Conservation (phyloP, 495 filamentous ascomycete genomes). For the Penicillium canariense region DNA sequence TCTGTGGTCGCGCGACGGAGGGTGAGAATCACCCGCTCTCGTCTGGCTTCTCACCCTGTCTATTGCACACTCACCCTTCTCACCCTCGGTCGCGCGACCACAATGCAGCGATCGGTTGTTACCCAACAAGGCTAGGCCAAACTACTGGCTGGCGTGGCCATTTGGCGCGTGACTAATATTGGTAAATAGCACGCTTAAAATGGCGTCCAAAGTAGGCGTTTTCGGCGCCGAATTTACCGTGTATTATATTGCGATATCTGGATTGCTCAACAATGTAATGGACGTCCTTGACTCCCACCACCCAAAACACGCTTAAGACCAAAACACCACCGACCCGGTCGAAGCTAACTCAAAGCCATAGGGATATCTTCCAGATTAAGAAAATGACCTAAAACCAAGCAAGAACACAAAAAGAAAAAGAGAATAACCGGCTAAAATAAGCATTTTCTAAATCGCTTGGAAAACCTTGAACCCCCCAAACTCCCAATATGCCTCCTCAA, state of each 20-base stretch:
- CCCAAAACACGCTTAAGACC: no score
- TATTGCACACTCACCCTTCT: neutral
- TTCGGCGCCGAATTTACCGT: no score
- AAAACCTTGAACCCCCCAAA: slow-evolving; percentile 39
- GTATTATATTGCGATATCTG: no score
- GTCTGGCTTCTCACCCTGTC: neutral
- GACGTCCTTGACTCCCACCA: no score
- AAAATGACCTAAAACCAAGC: neutral
- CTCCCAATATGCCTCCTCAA: slow-evolving; percentile 41
- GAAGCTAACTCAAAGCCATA: no score
- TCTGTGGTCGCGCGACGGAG: no score
- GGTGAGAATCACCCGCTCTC: no score
- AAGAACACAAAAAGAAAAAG: neutral
- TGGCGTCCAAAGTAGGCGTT: no score
- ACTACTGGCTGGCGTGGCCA: neutral
- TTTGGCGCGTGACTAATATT: neutral
- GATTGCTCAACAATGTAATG: no score
- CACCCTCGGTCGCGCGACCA: neutral
- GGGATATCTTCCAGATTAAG: no score
- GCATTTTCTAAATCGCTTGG: slow-evolving; percentile 8
- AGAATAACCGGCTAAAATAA: neutral
- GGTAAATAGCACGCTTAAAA: no score
- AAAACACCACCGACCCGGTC: no score
- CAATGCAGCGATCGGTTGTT: neutral
- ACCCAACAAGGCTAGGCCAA: neutral